Conservation (phyloP, 352 stramenopile species). For the Pythium sukuiense region DNA sequence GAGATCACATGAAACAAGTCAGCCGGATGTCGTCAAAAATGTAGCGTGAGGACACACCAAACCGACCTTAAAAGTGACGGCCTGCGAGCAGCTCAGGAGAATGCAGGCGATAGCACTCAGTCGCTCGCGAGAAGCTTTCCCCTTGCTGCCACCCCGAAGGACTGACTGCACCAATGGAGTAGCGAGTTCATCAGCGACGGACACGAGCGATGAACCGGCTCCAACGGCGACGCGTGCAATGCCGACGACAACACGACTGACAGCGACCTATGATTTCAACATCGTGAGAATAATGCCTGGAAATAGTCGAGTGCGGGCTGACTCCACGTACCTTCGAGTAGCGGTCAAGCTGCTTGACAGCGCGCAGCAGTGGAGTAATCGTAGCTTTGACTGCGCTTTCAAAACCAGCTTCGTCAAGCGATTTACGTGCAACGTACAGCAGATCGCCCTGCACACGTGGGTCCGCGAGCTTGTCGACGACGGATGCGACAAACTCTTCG, state of each 20-base stretch:
- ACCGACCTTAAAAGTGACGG: conserved; percentile 8
- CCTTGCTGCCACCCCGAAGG: conserved; percentile 6
- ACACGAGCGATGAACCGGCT: conserved; percentile 6
- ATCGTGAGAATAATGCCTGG: too few species aligned
- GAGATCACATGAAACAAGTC: neutral
- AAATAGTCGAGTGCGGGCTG: neutral
- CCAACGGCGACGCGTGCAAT: conserved; percentile 21
- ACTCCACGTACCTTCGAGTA: conserved; percentile 65
- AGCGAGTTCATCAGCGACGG: conserved; percentile 20
- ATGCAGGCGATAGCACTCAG: conserved; percentile 19
- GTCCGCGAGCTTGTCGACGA: conserved; percentile 68
- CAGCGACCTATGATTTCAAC: conserved; percentile 25
- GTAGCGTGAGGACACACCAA: neutral
- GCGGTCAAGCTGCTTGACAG: conserved; percentile 58
- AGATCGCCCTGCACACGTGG: conserved; percentile 70
- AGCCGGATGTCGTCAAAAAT: neutral
- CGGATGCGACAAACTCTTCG: conserved; percentile 54
- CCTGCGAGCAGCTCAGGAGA: conserved; percentile 3
- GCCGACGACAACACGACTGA: conserved; percentile 45
- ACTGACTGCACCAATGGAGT: conserved; percentile 13
- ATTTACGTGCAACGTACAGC: conserved; percentile 35
- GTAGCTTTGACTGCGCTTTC: conserved; percentile 31
- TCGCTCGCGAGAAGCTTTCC: neutral
- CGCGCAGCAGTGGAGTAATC: conserved; percentile 40
- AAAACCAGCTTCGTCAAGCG: conserved; percentile 36